phyloP scores from a whole-genome alignment of 192 early-diverging fungal species.

The Dispira simplex region DNA sequence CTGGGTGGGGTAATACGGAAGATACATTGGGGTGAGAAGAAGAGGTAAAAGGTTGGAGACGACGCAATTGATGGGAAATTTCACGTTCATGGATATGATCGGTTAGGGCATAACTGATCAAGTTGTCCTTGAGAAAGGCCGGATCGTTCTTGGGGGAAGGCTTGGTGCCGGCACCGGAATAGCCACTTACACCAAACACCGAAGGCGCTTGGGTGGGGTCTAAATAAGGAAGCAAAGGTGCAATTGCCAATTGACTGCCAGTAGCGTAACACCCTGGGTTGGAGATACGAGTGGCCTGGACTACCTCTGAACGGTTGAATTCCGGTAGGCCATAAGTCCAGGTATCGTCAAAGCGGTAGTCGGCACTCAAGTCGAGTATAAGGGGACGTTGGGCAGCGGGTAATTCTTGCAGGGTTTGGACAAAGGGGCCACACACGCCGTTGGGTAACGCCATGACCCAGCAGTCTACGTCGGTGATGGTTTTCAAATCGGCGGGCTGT shows the following conservation, averaged over 20 bases:
- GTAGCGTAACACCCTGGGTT: slow-evolving; percentile 99
- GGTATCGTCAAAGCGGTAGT: slow-evolving; percentile 70
- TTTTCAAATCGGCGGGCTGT: slow-evolving; percentile 45
- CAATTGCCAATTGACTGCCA: slow-evolving; percentile 80
- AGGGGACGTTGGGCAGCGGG: slow-evolving; percentile 33
- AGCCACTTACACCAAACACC: slow-evolving; percentile 92
- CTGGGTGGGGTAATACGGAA: slow-evolving; percentile 15
- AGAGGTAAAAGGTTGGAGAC: slow-evolving; percentile 3
- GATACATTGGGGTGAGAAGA: slow-evolving; percentile 1
- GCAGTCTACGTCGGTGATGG: slow-evolving; percentile 65
- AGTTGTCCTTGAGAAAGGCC: slow-evolving; percentile 68
- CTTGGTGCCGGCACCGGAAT: slow-evolving; percentile 97
- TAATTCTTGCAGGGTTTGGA: slow-evolving; percentile 50
- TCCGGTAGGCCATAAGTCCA: slow-evolving; percentile 89
- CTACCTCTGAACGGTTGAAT: slow-evolving; percentile 53
- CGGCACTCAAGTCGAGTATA: slow-evolving; percentile 82
- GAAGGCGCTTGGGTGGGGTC: slow-evolving; percentile 37
- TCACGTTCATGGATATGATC: slow-evolving; percentile 97
- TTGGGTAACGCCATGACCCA: slow-evolving; percentile 98
- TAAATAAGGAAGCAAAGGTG: slow-evolving; percentile 62
- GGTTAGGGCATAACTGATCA: slow-evolving; percentile 84
- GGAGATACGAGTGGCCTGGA: slow-evolving; percentile 51
- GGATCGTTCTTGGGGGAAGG: slow-evolving; percentile 94
- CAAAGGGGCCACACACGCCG: slow-evolving; percentile 86
- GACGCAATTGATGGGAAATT: slow-evolving; percentile 52